Percentiles rank a stretch among this genome's conserved stretches.
Conservation (phyloP, 805 yeast species). For the Pichia pseudocactophila region DNA sequence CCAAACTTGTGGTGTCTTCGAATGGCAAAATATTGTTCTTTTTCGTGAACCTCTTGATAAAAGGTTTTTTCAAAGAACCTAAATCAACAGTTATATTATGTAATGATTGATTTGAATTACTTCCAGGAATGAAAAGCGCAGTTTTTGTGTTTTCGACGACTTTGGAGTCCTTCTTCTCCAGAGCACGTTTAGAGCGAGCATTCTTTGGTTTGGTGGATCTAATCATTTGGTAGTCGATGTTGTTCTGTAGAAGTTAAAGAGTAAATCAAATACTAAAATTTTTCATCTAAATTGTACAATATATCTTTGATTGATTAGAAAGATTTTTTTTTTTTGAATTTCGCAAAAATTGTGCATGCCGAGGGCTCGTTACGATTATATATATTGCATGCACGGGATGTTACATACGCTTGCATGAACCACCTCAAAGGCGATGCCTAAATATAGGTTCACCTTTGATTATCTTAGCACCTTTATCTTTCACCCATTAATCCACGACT, state of each 20-base stretch:
- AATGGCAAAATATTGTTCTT: slow-evolving; percentile 89
- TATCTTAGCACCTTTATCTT: no score
- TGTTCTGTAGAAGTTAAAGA: neutral
- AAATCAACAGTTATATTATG: slow-evolving; percentile 88
- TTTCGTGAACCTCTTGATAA: slow-evolving; percentile 74
- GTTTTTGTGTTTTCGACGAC: slow-evolving; percentile 81
- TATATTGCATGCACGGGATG: no score
- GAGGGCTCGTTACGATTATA: no score
- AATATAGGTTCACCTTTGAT: no score
- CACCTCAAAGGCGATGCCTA: no score
- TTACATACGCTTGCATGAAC: no score
- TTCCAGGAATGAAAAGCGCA: slow-evolving; percentile 88
- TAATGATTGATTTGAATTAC: slow-evolving; percentile 64
- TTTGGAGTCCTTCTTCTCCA: slow-evolving; percentile 83
- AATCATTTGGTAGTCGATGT: slow-evolving; percentile 21
- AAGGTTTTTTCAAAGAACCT: slow-evolving; percentile 85
- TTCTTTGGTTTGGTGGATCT: slow-evolving; percentile 75
- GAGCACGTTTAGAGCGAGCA: slow-evolving; percentile 91
- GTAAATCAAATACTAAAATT: neutral
- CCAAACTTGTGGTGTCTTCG: slow-evolving; percentile 78
- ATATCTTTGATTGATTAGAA: no score
- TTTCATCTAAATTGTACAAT: no score
- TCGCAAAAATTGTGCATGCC: no score
- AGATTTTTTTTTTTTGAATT: no score
- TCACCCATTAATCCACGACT: no score